phyloP scores from a whole-genome alignment of 495 filamentous ascomycete genomes.

The Podospora anserina region DNA sequence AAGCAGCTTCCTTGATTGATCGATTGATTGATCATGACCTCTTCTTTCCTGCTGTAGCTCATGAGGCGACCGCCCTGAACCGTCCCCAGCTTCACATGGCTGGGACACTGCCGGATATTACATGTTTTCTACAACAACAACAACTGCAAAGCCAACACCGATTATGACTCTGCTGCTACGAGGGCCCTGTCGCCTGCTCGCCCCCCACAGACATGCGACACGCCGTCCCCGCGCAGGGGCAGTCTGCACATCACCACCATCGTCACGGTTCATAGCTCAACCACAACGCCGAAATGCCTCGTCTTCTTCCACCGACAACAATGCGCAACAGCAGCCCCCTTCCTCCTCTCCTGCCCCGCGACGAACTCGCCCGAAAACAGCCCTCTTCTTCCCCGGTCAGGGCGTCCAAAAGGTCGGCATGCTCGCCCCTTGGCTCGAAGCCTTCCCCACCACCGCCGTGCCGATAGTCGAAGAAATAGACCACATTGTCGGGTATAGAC shows the following conservation, averaged over 20 bases:
- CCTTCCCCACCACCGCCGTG: slow-evolving; percentile 71
- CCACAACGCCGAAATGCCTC: slow-evolving; percentile 16
- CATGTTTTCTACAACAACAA: background rate
- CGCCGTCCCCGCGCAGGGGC: too few species aligned
- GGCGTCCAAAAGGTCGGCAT: slow-evolving; percentile 95
- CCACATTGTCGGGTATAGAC: slow-evolving; percentile 59
- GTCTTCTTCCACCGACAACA: slow-evolving; percentile 7
- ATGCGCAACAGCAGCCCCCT: slow-evolving; percentile 7
- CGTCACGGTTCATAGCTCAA: background rate
- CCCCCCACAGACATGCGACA: background rate
- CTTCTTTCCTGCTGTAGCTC: slow-evolving; percentile 11
- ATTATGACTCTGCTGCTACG: slow-evolving; percentile 26
- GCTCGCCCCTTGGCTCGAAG: slow-evolving; percentile 76
- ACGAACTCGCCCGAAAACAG: slow-evolving; percentile 57
- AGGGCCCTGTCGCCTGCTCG: slow-evolving; percentile 18
- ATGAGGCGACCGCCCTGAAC: slow-evolving; percentile 28
- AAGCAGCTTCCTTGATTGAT: background rate
- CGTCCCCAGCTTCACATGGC: slow-evolving; percentile 30
- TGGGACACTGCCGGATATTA: slow-evolving; percentile 8
- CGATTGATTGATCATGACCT: too few species aligned
- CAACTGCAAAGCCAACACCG: background rate
- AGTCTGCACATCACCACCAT: background rate
- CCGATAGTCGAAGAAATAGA: slow-evolving; percentile 83
- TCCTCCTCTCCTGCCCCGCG: too few species aligned
- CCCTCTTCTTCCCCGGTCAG: slow-evolving; percentile 86